Percentiles rank a stretch among this genome's conserved stretches.
Conservation (phyloP, 176 grass and related monocot species). For the Juncus inflexus region DNA sequence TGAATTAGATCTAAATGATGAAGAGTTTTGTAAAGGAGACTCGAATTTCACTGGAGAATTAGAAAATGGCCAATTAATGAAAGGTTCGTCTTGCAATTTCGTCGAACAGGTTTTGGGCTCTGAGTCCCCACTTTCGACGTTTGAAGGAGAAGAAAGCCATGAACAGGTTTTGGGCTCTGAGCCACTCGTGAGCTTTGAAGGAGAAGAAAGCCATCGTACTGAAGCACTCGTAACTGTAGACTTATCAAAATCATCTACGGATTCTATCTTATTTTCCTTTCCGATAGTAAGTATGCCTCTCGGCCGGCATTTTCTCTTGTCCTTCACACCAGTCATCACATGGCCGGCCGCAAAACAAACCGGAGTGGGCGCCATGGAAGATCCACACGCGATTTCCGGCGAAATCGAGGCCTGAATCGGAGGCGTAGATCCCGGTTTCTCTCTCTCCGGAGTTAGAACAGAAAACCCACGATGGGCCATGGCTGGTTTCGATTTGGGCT, state of each 20-base stretch:
- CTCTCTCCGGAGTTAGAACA: slow-evolving; percentile 45
- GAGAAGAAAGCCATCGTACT: neutral
- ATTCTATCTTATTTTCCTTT: slow-evolving; percentile 23
- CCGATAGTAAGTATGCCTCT: slow-evolving; percentile 67
- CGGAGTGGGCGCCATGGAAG: slow-evolving; percentile 42
- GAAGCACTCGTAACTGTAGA: slow-evolving; percentile 14
- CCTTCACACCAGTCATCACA: slow-evolving; percentile 55
- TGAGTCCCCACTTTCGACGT: slow-evolving; percentile 8
- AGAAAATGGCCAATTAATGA: slow-evolving; percentile 50
- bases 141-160: slow-evolving; percentile 75
- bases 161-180: slow-evolving; percentile 30
- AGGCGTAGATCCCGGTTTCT: slow-evolving; percentile 51
- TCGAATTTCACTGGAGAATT: slow-evolving; percentile 39
- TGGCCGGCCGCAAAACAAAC: slow-evolving; percentile 72
- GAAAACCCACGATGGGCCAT: slow-evolving; percentile 16
- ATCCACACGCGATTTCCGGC: slow-evolving; percentile 56
- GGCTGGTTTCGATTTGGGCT: slow-evolving; percentile 22
- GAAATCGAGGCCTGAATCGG: slow-evolving; percentile 83
- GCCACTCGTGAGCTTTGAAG: slow-evolving; percentile 23
- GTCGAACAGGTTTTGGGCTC: slow-evolving; percentile 28
- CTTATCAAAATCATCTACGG: slow-evolving; percentile 21
- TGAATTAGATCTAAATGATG: slow-evolving; percentile 37
- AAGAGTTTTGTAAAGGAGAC: slow-evolving; percentile 38
- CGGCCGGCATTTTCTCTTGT: slow-evolving; percentile 73
- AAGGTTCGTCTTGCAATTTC: slow-evolving; percentile 44